Evolutionary conservation across 1,284 basidiomycete species (phyloP).

Genomic region (Sanguinoderma infundibulare): DNA sequence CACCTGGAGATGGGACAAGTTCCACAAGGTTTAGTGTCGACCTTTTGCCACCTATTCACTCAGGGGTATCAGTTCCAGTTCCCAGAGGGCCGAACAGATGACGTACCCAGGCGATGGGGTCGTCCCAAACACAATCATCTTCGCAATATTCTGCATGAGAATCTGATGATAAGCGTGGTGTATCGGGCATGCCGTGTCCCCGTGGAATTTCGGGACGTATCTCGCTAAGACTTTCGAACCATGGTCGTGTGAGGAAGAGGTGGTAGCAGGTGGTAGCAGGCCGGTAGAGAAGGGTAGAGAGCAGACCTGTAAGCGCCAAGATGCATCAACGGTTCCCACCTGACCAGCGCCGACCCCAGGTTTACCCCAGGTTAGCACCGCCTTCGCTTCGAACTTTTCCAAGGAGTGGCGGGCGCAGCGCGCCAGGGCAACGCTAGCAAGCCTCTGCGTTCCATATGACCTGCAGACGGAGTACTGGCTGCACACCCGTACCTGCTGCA

Average conservation of each 20-base stretch:
- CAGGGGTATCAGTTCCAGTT: slow-evolving; percentile 15
- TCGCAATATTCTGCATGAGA: slow-evolving; percentile 9
- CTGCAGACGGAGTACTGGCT: not conserved
- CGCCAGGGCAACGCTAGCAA: not conserved
- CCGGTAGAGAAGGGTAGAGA: not conserved
- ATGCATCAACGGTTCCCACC: not conserved
- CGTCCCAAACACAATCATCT: slow-evolving; percentile 16
- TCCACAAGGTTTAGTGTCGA: slow-evolving; percentile 2
- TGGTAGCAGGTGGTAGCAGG: not conserved
- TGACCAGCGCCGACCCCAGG: slow-evolving; percentile 5
- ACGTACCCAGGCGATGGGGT: slow-evolving; percentile 8
- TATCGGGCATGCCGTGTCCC: not conserved
- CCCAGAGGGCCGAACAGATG: slow-evolving; percentile 6
- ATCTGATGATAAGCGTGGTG: not conserved
- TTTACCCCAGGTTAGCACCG: slow-evolving; percentile 4
- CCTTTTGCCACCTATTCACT: slow-evolving; percentile 3
- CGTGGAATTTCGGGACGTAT: not conserved
- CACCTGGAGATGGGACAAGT: not conserved
- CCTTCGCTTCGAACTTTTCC: not conserved
- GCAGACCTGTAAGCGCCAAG: not conserved
- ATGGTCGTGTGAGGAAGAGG: not conserved
- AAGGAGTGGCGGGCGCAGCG: not conserved
- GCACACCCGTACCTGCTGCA: not conserved
- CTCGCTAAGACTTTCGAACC: not conserved
- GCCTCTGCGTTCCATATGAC: not conserved